Percentiles rank a stretch among this genome's conserved stretches.
These are phyloP conservation scores for Hygrocybe punicea DNA, from an alignment of 768 basidiomycete species.

Conservation along the genomic window DNA sequence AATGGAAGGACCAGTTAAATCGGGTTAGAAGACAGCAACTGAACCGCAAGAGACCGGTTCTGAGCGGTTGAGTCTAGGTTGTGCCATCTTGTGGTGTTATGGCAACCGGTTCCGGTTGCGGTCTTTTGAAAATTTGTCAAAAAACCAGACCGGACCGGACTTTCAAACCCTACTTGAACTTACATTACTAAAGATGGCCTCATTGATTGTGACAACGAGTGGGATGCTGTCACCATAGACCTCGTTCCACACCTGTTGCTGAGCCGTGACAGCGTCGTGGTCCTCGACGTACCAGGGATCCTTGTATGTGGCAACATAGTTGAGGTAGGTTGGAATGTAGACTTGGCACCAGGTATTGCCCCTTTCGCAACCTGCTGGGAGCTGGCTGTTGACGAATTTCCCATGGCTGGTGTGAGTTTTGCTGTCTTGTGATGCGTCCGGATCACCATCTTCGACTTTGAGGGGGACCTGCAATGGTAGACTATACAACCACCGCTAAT, in stretches of 20 bases:
- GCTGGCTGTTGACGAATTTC: neutral
- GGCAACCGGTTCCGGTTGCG: no score
- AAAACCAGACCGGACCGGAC: no score
- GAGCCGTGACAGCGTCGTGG: neutral
- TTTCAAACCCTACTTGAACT: no score
- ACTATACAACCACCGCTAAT: neutral
- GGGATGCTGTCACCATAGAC: neutral
- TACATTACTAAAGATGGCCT: conserved; percentile 1
- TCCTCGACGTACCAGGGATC: conserved; percentile 9
- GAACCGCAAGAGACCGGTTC: no score
- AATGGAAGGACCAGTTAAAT: no score
- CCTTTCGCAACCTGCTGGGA: conserved; percentile 3
- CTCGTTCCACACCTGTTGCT: conserved; percentile 1
- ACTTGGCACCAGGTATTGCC: neutral
- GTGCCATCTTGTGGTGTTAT: no score
- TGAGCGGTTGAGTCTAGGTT: no score
- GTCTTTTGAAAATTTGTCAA: no score
- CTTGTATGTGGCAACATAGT: neutral
- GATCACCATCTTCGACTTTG: neutral
- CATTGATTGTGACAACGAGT: neutral
- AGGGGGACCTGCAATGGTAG: neutral
- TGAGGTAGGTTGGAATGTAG: conserved; percentile 6
- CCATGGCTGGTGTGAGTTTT: neutral
- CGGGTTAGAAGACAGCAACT: no score
- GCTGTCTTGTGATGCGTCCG: neutral